Evolutionary conservation across 169 alveolate genomes (phyloP).

Genomic region (Eimeria falciformis): DNA sequence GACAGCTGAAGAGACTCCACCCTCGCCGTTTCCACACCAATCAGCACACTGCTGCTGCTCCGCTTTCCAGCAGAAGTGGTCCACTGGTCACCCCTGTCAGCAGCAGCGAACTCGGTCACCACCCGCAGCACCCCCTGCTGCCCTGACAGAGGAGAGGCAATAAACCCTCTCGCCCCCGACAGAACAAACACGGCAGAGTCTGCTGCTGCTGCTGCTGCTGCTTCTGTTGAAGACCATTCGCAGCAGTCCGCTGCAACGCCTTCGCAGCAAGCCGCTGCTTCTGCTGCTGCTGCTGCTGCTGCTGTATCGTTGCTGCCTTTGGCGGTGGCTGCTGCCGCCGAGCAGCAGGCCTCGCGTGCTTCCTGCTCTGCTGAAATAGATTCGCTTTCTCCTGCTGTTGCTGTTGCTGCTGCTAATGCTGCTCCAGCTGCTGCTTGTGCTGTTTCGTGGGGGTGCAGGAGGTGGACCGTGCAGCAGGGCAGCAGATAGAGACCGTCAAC

Average conservation of each 20-base stretch:
- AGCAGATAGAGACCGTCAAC: conserved; percentile 13
- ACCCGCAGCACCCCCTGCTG: not conserved
- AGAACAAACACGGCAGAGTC: not conserved
- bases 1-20: conserved; percentile 2
- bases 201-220: conserved; percentile 44
- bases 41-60: conserved; percentile 18
- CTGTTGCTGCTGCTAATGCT: not conserved
- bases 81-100: conserved; percentile 7
- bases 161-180: conserved; percentile 8
- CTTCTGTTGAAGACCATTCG: conserved; percentile 16
- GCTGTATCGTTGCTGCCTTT: not conserved
- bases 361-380: not conserved
- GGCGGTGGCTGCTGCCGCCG: not conserved
- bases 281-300: conserved; percentile 46
- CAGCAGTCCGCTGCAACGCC: conserved; percentile 51
- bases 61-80: not conserved
- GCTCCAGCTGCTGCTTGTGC: not conserved
- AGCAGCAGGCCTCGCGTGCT: conserved; percentile 36
- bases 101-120: not conserved
- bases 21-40: not conserved
- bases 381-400: not conserved
- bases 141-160: conserved; percentile 12
- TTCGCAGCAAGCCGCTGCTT: conserved; percentile 35
- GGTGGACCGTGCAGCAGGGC: conserved; percentile 17
- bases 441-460: not conserved